Base-by-base conservation (phyloP, 1,284 basidiomycete genomes). In the Malassezia arunalokei region DNA sequence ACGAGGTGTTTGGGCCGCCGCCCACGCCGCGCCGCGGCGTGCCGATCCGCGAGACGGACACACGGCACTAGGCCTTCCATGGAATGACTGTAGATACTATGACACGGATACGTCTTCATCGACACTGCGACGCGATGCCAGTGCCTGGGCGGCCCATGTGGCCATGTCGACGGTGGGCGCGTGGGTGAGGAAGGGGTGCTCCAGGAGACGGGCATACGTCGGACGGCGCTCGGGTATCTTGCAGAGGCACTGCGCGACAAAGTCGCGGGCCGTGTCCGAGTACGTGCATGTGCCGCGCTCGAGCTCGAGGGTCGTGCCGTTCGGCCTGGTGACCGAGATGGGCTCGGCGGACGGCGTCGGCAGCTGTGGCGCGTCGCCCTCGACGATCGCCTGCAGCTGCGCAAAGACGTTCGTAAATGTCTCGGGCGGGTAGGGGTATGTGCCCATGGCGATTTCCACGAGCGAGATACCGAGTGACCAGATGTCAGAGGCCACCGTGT, bases 341-440 rank as follows among this genome's bases (percentile, higher is more conserved):
- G 53, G 53, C 33, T 33, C 43, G 11, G 15, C 11, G 15, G 29
- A 41, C 0, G 68, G 61, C 14, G 49, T 17, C 20, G 91, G 89
- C 40, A 98, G 76, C 49, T 82, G 81, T 3, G 94, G 92, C 6
- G 91, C 83, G 43, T 90, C 84, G 1, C 91, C 94, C 63, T 95
- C 83, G 4, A 98, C 90, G 60, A 98, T 98, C 1, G 91, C 91
- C 29, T 86, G 87, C 38, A 98, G 77, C 76, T 98, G 90, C 2
- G 90, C 86, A 73, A 98, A 94, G 2, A 96, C 90, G 73, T 96
- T 96, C 50, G 83, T 82, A 73, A 94, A 98, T 3, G 90, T 92
- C 76, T 96, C 91, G n/a, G 91, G 91, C 28, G 92, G 92, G 73
- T 95, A 98, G 1, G 92, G 94, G 75, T 98, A 98, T 61, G 82